Conservation (phyloP, 768 basidiomycete species). For the Sporobolomyces roseus region DNA sequence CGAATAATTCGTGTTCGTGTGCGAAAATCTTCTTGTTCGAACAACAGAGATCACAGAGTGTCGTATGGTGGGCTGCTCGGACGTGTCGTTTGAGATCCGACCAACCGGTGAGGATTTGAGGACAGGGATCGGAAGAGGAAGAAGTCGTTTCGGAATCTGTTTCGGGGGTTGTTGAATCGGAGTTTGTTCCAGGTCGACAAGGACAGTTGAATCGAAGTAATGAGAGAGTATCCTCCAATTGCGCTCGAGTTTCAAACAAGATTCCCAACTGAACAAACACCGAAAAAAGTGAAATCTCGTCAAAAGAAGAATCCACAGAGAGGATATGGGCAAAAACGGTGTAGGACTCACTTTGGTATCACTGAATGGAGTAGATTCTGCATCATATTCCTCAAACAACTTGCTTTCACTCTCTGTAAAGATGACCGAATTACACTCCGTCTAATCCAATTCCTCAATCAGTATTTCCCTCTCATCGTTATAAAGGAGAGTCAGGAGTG, state of each 20-base stretch:
- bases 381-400: conserved; percentile 28
- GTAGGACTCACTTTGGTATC: conserved; percentile 39
- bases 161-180: background rate
- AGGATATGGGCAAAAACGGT: no score
- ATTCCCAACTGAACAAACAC: conserved; percentile 70
- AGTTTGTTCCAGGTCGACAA: background rate
- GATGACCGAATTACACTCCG: conserved; percentile 32
- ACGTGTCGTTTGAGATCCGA: conserved; percentile 80
- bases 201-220: conserved; percentile 94
- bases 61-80: conserved; percentile 65
- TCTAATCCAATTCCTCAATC: conserved; percentile 8
- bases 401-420: conserved; percentile 27
- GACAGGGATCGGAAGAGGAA: conserved; percentile 61
- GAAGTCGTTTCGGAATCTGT: background rate
- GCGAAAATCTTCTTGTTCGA: conserved; percentile 87
- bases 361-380: conserved; percentile 40
- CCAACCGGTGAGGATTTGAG: conserved; percentile 82
- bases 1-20: conserved; percentile 87
- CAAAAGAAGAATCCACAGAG: no score
- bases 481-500: background rate
- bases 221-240: conserved; percentile 91
- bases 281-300: no score
- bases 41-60: conserved; percentile 86
- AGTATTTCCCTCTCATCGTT: background rate
- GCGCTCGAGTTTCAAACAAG: conserved; percentile 80